phyloP scores from a whole-genome alignment of 495 filamentous ascomycete species.

The Ascobolus immersus region DNA sequence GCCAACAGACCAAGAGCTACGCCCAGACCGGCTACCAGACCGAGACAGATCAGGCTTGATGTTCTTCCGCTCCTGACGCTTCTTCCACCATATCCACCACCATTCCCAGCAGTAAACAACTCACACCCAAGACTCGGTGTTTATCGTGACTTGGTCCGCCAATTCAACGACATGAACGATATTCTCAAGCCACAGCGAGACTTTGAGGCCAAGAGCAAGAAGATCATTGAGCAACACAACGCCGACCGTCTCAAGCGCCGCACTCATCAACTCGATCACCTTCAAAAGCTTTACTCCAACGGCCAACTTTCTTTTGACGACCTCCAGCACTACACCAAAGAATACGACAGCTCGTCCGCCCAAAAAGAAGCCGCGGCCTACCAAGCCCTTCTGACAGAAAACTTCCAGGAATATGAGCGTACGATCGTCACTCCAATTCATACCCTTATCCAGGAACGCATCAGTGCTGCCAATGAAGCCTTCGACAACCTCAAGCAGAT shows the following conservation, averaged over 20 bases:
- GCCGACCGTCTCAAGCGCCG: slow-evolving; percentile 12
- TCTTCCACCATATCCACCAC: slow-evolving; percentile 74
- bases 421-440: slow-evolving; percentile 35
- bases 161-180: slow-evolving; percentile 48
- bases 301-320: slow-evolving; percentile 11
- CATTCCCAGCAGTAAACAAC: slow-evolving; percentile 88
- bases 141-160: slow-evolving; percentile 48
- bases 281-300: slow-evolving; percentile 12
- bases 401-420: slow-evolving; percentile 91
- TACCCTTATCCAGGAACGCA: slow-evolving; percentile 13
- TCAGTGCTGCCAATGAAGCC: slow-evolving; percentile 12
- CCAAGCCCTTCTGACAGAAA: slow-evolving; percentile 31
- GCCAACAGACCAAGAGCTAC: slow-evolving; percentile 2
- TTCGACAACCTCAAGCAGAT: slow-evolving; percentile 11
- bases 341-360: slow-evolving; percentile 13
- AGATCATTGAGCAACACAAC: slow-evolving; percentile 8
- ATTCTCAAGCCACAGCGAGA: slow-evolving; percentile 39
- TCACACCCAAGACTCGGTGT: slow-evolving; percentile 67
- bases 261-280: slow-evolving; percentile 13
- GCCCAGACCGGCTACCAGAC: slow-evolving; percentile 18
- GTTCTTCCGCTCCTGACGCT: slow-evolving; percentile 79
- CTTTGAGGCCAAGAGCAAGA: slow-evolving; percentile 20
- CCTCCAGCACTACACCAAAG: slow-evolving; percentile 11
- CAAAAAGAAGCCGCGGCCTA: neutral
- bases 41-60: slow-evolving; percentile 31